A percentile compares a stretch with the other conserved stretches of the same genome.
Conservation (phyloP, 2,329 filamentous ascomycete genomes). For the Lachnellula cervina region DNA sequence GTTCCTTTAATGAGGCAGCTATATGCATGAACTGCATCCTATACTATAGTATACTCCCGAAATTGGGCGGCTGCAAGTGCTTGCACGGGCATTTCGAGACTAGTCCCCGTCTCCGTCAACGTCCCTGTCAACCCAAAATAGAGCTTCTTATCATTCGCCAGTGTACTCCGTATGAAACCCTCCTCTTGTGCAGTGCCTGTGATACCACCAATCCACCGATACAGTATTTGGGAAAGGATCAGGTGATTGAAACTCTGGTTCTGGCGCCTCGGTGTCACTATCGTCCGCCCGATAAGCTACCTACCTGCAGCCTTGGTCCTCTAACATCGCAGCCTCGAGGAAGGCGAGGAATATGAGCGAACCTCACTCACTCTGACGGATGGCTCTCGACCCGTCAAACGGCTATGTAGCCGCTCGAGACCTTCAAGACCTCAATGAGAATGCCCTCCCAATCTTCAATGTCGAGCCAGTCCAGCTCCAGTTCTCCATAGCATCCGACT, state of each 20-base stretch:
- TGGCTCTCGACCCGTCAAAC: conserved; percentile 67
- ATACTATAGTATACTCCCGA: conserved; percentile 7
- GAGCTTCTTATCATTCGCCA: neutral
- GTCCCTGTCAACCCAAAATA: conserved; percentile 10
- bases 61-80: conserved; percentile 6
- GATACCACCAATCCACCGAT: too few relatives aligned
- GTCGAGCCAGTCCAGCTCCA: conserved; percentile 88
- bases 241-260: neutral
- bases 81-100: conserved; percentile 4
- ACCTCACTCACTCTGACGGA: conserved; percentile 34
- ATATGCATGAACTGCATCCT: conserved; percentile 6
- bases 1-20: neutral
- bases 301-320: conserved; percentile 20
- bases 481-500: conserved; percentile 91
- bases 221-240: neutral
- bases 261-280: neutral
- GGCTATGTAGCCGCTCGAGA: conserved; percentile 66
- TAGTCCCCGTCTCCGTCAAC: conserved; percentile 1
- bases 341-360: conserved; percentile 26
- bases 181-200: neutral
- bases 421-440: conserved; percentile 55
- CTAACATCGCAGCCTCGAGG: conserved; percentile 24
- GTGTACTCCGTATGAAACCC: too few relatives aligned
- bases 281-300: conserved; percentile 11
- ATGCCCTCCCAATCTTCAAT: conserved; percentile 81